These are phyloP conservation scores for Saussurea involucrata DNA, from an alignment of 129 eudicot genomes.

Conservation along the genomic window DNA sequence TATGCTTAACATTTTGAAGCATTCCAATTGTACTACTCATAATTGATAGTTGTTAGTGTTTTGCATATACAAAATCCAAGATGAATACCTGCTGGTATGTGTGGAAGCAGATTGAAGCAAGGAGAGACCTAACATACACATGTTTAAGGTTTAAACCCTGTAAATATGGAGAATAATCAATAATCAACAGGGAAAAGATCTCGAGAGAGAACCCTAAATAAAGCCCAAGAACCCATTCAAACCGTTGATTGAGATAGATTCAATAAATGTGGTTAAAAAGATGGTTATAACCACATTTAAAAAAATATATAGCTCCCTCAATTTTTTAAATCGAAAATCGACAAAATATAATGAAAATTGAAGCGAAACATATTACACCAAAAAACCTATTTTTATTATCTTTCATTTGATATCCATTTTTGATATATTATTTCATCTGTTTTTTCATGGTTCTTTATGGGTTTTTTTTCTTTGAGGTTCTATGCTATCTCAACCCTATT, in stretches of 20 bases:
- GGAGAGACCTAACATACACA: constrained; percentile 63
- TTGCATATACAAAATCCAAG: background rate
- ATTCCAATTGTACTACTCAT: background rate
- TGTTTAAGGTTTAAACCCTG: constrained; percentile 80
- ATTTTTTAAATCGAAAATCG: background rate
- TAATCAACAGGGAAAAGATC: background rate
- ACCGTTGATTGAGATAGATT: background rate
- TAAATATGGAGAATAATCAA: constrained; percentile 5
- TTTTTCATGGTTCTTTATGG: background rate
- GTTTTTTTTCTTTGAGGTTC: background rate
- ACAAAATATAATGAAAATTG: background rate
- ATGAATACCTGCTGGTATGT: constrained; percentile 94
- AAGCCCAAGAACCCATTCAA: background rate
- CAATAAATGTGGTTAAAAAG: background rate
- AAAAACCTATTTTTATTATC: background rate
- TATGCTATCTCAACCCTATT: background rate
- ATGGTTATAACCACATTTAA: background rate
- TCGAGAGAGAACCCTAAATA: background rate
- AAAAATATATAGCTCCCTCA: background rate
- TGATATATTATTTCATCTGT: background rate
- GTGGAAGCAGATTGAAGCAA: constrained; percentile 96
- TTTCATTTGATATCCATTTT: too few relatives aligned
- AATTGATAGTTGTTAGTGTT: background rate
- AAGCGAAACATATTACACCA: background rate
- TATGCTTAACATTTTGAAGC: background rate